Evolutionary conservation across 345 rosid species (phyloP).

Genomic region (Aethionema arabicum): DNA sequence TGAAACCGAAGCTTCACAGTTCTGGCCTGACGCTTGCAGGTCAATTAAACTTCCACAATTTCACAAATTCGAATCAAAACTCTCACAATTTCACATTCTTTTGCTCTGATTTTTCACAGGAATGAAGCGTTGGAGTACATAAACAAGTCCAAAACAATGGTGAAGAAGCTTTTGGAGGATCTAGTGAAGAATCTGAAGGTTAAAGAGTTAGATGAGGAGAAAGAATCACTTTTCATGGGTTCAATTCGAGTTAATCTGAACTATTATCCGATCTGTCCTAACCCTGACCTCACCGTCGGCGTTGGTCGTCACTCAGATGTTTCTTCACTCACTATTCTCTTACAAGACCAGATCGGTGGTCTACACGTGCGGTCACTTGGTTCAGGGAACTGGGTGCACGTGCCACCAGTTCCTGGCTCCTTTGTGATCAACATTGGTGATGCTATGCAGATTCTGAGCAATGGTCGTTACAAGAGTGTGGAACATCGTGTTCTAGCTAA

Average conservation of each 20-base stretch:
- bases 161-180: slow-evolving; percentile 40
- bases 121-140: slow-evolving; percentile 48
- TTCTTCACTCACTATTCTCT: slow-evolving; percentile 41
- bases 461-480: slow-evolving; percentile 39
- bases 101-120: slow-evolving; percentile 17
- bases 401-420: slow-evolving; percentile 37
- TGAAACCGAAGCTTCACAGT: slow-evolving; percentile 42
- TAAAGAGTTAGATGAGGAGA: slow-evolving; percentile 38
- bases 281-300: slow-evolving; percentile 49
- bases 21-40: slow-evolving; percentile 52
- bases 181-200: slow-evolving; percentile 44
- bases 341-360: slow-evolving; percentile 49
- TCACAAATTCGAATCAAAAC: neutral
- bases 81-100: slow-evolving; percentile 2
- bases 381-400: slow-evolving; percentile 41
- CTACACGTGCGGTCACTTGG: slow-evolving; percentile 41
- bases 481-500: slow-evolving; percentile 44
- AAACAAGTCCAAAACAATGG: slow-evolving; percentile 41
- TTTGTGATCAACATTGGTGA: slow-evolving; percentile 44
- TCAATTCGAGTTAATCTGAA: slow-evolving; percentile 42
- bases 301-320: slow-evolving; percentile 46
- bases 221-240: slow-evolving; percentile 41
- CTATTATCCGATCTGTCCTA: slow-evolving; percentile 47
- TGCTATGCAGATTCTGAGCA: slow-evolving; percentile 44
- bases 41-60: slow-evolving; percentile 12